Base-by-base conservation (phyloP, 1,284 basidiomycete species). In the Tilletia indica region DNA sequence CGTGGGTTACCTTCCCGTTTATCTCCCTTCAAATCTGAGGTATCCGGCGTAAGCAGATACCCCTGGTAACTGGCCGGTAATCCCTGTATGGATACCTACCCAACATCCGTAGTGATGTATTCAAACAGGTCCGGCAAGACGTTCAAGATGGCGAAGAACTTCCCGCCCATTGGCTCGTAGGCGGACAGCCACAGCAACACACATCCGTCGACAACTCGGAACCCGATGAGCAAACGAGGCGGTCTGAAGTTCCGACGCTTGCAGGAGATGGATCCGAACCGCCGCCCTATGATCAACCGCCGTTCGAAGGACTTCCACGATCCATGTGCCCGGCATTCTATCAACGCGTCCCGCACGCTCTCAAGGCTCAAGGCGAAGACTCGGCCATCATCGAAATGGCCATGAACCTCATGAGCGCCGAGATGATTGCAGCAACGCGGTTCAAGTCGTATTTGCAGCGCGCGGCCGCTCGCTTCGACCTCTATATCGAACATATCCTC, bases 381-480 rank as follows among this genome's bases (percentile, higher is more conserved):
- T 25, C 67, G 25, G 25, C 67, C 25, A 11, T 16, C n/a, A 31
- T 68, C 19, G 25, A 34, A n/a, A 42, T 11, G 49, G 68, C 39
- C 45, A 49, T 54, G 51, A 38, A 21, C 11, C 21, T 25, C 34
- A 51, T 54, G 36, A 61, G 47, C 58, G 34, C 16, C n/a, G 58
- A 63, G n/a, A n/a, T 63, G n/a, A 34, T 36, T 34, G 38, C 25
- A 19, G 58, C 25, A 34, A 63, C 58, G 14, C 11, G 61, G 12
- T 80, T 78, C 78, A 69, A 54, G 54, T 77, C 73, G 70, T 80
- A 49, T 38, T 75, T 80, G 38, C 74, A 69, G 21, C 74, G 75
- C 19, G 79, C 79, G 19, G 71, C 73, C 36, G 71, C 76, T 45
- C 78, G 78, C 42, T 73, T 80, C 68, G 77, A 78, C 34, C 68